These are phyloP conservation scores for Neurospora intermedia DNA, from an alignment of 495 filamentous ascomycete genomes.

Conservation along the genomic window DNA sequence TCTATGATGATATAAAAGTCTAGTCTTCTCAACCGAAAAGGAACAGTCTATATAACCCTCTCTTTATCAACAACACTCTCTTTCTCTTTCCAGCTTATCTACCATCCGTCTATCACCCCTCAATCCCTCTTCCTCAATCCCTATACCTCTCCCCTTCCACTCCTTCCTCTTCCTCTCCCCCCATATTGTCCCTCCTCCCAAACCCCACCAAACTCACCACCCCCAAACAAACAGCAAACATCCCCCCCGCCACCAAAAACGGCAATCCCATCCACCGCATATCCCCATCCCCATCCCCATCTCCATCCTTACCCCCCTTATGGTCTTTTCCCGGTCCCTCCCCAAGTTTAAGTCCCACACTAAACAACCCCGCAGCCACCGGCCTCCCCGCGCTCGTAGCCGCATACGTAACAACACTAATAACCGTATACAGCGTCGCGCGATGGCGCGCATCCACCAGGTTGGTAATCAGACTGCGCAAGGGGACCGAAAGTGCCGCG, in stretches of 20 bases:
- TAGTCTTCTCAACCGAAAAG: not conserved
- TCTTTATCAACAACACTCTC: too few relatives aligned
- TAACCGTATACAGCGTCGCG: slow-evolving; percentile 43
- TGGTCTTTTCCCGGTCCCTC: not conserved
- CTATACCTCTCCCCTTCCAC: not conserved
- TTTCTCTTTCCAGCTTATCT: too few relatives aligned
- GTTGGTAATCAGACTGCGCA: slow-evolving; percentile 39
- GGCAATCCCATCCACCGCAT: slow-evolving; percentile 42
- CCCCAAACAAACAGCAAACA: not conserved
- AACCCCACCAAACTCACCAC: not conserved
- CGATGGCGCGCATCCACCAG: slow-evolving; percentile 43
- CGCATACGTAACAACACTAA: slow-evolving; percentile 41
- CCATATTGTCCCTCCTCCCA: not conserved
- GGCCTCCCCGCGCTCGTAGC: slow-evolving; percentile 40
- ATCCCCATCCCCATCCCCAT: slow-evolving; percentile 19
- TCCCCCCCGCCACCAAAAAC: slow-evolving; percentile 10
- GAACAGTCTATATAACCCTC: too few relatives aligned
- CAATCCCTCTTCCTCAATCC: not conserved
- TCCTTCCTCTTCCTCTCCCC: not conserved
- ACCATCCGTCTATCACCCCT: too few relatives aligned
- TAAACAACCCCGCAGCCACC: slow-evolving; percentile 37
- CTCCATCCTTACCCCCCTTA: slow-evolving; percentile 21
- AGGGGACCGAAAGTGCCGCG: not conserved
- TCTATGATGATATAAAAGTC: not conserved
- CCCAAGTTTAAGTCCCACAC: not conserved